Evolutionary conservation across 2,329 filamentous ascomycete species (phyloP), one percentile per base, ranked within the genome.

Genomic region (Cordyceps sp.): DNA sequence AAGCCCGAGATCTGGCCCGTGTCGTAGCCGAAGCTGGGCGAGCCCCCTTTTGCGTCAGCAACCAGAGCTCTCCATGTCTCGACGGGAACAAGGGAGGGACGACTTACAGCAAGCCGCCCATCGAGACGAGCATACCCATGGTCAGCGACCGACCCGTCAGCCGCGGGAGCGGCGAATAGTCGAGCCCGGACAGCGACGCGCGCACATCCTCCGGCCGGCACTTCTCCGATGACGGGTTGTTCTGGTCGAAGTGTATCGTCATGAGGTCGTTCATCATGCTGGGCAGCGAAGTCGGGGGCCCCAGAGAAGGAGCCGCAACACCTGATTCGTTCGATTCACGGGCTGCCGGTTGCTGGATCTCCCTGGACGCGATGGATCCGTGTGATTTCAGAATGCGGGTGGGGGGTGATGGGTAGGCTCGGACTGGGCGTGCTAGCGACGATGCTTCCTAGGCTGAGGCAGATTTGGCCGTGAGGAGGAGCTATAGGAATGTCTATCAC

Each of bases 1-100:
- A 73, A 75, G 32, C 73, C 72, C 5, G 60, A 69, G 26, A 71
- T 69, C 41, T 73, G 67, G 53, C 70, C 69, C 13, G 62, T 67
- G 33, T 67, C 62, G 35, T 64, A 64, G 8, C 59, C 55, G 30
- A 61, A 55, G 23, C 50, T 53, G 20, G 15, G 26, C 14, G 15
- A 26, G 3, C 15, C 13, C 4, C 6, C 15, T 26, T 2, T 7
- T 15, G 9, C 25, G 10, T 15, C 25, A 26, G n/a, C 6, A 16
- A 24, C 10, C 7, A 38, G 31, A 14, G 3, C 26, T n/a, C n/a
- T 18, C 6, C 5, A 10, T 4, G 6, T 15, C 4, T 13, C 4
- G 6, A 3, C 14, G 12, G 9, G 4, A 15, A 17, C 15, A 24
- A 3, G 7, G 18, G 18, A 18, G 7, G 4, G 13, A 21, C 4